Conservation (phyloP, 2,329 filamentous ascomycete genomes). For the Dactylellina sp. region DNA sequence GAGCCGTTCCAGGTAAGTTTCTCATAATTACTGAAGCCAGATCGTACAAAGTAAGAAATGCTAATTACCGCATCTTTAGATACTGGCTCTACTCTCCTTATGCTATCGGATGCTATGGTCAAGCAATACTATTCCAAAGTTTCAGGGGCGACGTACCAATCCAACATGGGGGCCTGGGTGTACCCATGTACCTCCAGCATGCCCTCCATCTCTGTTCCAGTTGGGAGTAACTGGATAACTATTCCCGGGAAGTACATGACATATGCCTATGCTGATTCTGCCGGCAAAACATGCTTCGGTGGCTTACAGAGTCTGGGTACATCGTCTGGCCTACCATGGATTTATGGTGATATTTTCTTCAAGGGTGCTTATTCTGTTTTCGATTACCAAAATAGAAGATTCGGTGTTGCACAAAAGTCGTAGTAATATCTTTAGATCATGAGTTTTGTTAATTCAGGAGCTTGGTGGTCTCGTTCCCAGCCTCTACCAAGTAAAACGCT, state of each 20-base stretch:
- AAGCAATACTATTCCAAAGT: conserved; percentile 64
- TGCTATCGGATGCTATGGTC: conserved; percentile 63
- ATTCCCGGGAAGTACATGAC: conserved; percentile 64
- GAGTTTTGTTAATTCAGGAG: background rate
- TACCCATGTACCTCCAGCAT: conserved; percentile 63
- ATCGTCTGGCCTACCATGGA: conserved; percentile 24
- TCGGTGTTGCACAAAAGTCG: conserved; percentile 67
- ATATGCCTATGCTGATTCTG: conserved; percentile 60
- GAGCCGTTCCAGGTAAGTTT: conserved; percentile 39
- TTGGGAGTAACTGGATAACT: conserved; percentile 62
- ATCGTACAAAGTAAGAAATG: background rate
- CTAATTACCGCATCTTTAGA: conserved; percentile 61
- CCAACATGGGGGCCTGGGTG: conserved; percentile 62
- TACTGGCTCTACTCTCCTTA: conserved; percentile 66
- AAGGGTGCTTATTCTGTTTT: conserved; percentile 94
- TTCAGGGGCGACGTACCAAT: conserved; percentile 62
- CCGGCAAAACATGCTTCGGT: conserved; percentile 62
- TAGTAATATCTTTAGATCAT: conserved; percentile 6
- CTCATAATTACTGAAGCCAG: no score
- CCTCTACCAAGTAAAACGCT: no score
- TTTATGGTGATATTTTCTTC: conserved; percentile 86
- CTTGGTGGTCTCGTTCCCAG: no score
- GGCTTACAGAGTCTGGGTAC: conserved; percentile 61
- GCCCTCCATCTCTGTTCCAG: conserved; percentile 61
- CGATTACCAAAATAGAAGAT: conserved; percentile 75